Conservation (phyloP, 345 rosid genomes). For the Eucalyptus lansdowneana region DNA sequence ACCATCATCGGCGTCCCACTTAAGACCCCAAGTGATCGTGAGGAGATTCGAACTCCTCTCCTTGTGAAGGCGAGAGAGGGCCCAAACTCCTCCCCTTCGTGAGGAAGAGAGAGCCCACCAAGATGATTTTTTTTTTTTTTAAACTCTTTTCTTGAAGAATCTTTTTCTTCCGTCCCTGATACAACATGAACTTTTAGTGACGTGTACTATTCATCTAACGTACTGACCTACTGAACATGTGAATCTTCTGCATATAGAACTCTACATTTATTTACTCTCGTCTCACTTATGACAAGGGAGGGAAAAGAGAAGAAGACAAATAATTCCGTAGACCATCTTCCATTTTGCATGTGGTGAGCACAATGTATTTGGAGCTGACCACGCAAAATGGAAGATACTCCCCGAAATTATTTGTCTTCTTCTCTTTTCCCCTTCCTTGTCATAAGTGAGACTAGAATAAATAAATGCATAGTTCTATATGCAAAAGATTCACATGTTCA, state of each 20-base stretch:
- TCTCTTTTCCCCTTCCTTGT: neutral
- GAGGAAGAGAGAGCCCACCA: too few species aligned
- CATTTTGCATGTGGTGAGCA: neutral
- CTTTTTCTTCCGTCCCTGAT: neutral
- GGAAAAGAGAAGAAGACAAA: neutral
- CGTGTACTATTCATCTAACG: neutral
- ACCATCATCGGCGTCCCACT: too few species aligned
- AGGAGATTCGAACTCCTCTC: too few species aligned
- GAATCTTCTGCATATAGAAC: neutral
- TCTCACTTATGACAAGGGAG: neutral
- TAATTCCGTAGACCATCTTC: too few species aligned
- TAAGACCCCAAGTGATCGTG: too few species aligned
- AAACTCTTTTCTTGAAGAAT: neutral
- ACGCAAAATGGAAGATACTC: too few species aligned
- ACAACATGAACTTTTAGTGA: neutral
- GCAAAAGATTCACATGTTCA: neutral
- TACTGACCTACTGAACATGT: neutral
- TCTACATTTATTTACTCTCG: neutral
- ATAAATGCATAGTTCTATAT: neutral
- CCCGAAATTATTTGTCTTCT: neutral
- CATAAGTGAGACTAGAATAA: neutral
- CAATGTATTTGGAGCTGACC: too few species aligned
- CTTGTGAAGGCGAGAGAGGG: too few species aligned
- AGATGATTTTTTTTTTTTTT: fast-evolving
- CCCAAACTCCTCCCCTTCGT: too few species aligned